Evolutionary conservation across 2,329 filamentous ascomycete genomes (phyloP), one percentile per base, ranked within the genome.

Genomic region (Ascochyta rabiei): DNA sequence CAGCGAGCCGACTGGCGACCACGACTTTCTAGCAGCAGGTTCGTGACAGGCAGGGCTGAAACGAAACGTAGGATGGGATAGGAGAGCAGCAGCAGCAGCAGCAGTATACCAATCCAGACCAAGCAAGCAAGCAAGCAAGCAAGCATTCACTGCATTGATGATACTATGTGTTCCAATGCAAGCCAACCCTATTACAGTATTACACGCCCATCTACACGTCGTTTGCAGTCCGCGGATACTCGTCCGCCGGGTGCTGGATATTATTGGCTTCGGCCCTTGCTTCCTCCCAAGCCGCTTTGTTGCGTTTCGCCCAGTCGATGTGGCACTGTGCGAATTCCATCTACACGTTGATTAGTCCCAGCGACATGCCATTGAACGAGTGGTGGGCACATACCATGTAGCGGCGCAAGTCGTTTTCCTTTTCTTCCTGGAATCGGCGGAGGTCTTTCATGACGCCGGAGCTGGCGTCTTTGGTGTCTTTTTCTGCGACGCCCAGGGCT

Each of bases 401-500:
- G 60, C 90, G 86, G 70, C 87, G 88, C 68, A 99, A 75, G 73
- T 99, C 95, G 45, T 93, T 91, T 77, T 99, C 96, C 76, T 99
- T 99, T 77, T 98, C 93, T 55, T 82, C 82, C 76, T 99, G 96
- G 77, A 99, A 99, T 57, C 95, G 83, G 79, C 92, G 91, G 56
- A 99, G 79, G 72, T 99, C 95, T 67, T 90, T 89, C 65, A 99
- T 77, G 4, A 98, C 91, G 47, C 91, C 96, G 2, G 85, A 81
- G 70, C 92, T 97, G 8, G 95, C 95, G 68, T 98, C 91, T 73
- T 90, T 93, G 57, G 98, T 95, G 71, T 99, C 95, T 68, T 91
- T 88, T 59, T 93, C 91, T 4, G 92, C 90, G 4, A 90, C 93
- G 28, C 91, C 85, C 53, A 97, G 84, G 0, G 95, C 95, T 79